These are phyloP conservation scores for Vanilla planifolia DNA, from an alignment of 106 monocot species.

Conservation along the genomic window DNA sequence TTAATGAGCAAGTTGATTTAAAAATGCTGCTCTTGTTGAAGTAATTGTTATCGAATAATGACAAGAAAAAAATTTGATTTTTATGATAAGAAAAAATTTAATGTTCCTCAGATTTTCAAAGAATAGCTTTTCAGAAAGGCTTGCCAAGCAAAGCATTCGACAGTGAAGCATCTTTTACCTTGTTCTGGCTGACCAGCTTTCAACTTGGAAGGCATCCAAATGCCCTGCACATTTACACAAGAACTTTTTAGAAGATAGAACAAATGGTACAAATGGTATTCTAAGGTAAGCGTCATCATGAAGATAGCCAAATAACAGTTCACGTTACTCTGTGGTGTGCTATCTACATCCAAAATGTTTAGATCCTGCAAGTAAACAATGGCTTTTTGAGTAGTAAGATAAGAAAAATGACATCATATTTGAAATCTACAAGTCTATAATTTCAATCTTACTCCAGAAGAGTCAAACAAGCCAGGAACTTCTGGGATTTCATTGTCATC, in stretches of 20 bases:
- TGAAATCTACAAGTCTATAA: background rate
- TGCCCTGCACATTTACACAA: background rate
- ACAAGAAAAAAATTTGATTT: too few species aligned
- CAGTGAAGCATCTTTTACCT: background rate
- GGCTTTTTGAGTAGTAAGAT: too few species aligned
- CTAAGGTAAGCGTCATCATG: too few species aligned
- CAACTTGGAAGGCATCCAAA: background rate
- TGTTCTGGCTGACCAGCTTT: slow-evolving; percentile 1
- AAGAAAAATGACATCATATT: too few species aligned
- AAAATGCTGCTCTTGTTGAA: too few species aligned
- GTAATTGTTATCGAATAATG: too few species aligned
- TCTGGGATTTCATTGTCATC: slow-evolving; percentile 17
- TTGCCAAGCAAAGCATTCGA: too few species aligned
- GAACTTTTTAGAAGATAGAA: background rate
- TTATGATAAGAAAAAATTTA: too few species aligned
- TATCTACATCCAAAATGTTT: slow-evolving; percentile 3
- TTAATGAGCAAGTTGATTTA: too few species aligned
- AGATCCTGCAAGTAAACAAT: background rate
- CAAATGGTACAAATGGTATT: background rate
- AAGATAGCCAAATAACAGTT: too few species aligned
- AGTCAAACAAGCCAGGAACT: slow-evolving; percentile 16
- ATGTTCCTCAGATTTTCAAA: too few species aligned
- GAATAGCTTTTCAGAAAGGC: too few species aligned
- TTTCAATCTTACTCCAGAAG: slow-evolving; percentile 16
- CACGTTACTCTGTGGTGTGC: background rate